Evolutionary conservation across 2,329 filamentous ascomycete species (phyloP).

Genomic region (Penicillium sp.): DNA sequence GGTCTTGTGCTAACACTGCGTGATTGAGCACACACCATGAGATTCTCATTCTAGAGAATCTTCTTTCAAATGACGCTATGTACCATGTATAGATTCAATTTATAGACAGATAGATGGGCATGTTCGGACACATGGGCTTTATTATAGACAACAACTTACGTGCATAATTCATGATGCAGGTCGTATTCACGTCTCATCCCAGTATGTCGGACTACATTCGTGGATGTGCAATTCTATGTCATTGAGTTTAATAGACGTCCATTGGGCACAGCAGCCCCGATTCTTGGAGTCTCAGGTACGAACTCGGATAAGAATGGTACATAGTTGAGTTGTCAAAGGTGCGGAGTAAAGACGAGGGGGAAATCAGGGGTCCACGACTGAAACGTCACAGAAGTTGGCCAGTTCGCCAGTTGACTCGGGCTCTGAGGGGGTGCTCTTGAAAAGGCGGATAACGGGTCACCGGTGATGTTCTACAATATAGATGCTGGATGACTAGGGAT

Average conservation of each 20-base stretch:
- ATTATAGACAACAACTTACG: not conserved
- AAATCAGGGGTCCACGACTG: too few species aligned
- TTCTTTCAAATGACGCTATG: not conserved
- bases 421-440: constrained; percentile 46
- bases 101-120: not conserved
- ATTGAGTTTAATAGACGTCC: too few species aligned
- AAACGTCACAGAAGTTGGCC: too few species aligned
- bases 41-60: not conserved
- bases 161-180: not conserved
- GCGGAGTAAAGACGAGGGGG: too few species aligned
- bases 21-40: constrained; percentile 8
- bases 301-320: not conserved
- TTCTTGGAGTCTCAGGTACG: not conserved
- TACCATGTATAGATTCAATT: not conserved
- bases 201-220: not conserved
- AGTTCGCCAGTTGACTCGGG: too few species aligned
- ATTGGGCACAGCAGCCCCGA: not conserved
- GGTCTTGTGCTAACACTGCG: constrained; percentile 28
- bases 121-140: not conserved
- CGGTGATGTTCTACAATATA: constrained; percentile 47
- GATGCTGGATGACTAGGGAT: not conserved
- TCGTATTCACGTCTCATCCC: not conserved
- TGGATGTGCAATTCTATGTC: too few species aligned
- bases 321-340: too few species aligned
- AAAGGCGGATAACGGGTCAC: constrained; percentile 27